A percentile compares a stretch with the other conserved stretches of the same genome.
These are phyloP conservation scores for Leucocoprinus birnbaumii DNA, from an alignment of 768 basidiomycete genomes.

Conservation along the genomic window DNA sequence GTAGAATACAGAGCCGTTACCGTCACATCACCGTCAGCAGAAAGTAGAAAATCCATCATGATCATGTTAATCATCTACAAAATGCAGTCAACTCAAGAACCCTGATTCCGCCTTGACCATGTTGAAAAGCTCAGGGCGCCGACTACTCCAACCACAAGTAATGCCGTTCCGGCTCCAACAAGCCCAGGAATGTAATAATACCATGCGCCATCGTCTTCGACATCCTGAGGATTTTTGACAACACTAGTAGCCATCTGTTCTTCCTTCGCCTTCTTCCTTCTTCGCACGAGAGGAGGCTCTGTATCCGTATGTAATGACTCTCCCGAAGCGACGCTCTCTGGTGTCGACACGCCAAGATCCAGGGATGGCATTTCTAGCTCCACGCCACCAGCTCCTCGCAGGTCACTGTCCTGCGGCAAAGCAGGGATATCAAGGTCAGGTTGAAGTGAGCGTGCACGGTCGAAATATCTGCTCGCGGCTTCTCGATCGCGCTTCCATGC, in stretches of 20 bases:
- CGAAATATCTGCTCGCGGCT: slow-evolving; percentile 68
- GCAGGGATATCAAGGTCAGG: slow-evolving; percentile 68
- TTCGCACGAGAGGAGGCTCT: slow-evolving; percentile 37
- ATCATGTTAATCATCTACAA: neutral
- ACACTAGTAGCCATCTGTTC: slow-evolving; percentile 43
- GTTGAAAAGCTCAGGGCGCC: slow-evolving; percentile 75
- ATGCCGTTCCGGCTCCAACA: slow-evolving; percentile 81
- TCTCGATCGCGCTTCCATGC: slow-evolving; percentile 77
- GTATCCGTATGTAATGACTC: slow-evolving; percentile 32
- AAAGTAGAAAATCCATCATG: slow-evolving; percentile 1
- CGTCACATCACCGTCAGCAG: neutral
- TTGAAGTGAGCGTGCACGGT: slow-evolving; percentile 58
- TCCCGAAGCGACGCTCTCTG: slow-evolving; percentile 31
- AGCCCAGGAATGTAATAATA: slow-evolving; percentile 77
- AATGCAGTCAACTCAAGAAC: slow-evolving; percentile 34
- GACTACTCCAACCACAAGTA: slow-evolving; percentile 75
- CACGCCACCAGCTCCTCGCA: slow-evolving; percentile 19
- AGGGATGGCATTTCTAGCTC: slow-evolving; percentile 71
- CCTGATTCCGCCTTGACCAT: slow-evolving; percentile 66
- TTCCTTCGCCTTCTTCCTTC: slow-evolving; percentile 59
- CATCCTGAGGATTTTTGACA: slow-evolving; percentile 39
- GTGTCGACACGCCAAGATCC: slow-evolving; percentile 40
- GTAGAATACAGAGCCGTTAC: neutral
- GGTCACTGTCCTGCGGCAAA: slow-evolving; percentile 47
- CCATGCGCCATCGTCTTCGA: slow-evolving; percentile 70